Base-by-base conservation (phyloP, 1,284 basidiomycete genomes). In the Microbotryum saponariae region DNA sequence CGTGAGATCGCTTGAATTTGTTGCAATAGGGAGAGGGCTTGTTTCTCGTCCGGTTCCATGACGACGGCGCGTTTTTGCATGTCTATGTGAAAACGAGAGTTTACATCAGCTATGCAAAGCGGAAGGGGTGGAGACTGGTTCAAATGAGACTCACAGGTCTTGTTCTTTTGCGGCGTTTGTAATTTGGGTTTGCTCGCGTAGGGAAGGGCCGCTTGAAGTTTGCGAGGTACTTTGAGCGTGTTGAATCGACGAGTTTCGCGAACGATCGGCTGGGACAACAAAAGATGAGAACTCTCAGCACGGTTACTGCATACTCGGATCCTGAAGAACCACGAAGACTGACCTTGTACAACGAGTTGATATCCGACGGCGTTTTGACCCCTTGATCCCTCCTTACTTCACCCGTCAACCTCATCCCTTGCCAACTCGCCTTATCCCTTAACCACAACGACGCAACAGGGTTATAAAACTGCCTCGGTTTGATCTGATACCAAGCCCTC, bases 401-500 rank as follows among this genome's bases (percentile, higher is more conserved):
- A 42, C 96, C 94, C 0, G 93, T 97, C 45, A 97, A 81, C 44
- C 96, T 85, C 94, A 98, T 99, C 1, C 93, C 94, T 48, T 82
- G 76, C 91, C 92, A 96, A 20, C 78, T 76, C 16, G 68, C 56
- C 76, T 93, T 91, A 75, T 91, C 82, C 27, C 85, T 83, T 8
- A 91, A 79, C 0, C 98, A 80, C 10, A 97, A 80, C 1, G 90
- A 94, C 0, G 90, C 94, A 63, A 98, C 91, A 1, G 96, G 90
- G 74, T 96, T 97, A 80, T 97, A 99, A 76, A 91, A 92, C 76
- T 90, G 89, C 65, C 93, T 84, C 6, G 94, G 96, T 73, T 92
- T 85, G 60, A 98, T 86, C 23, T 91, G 87, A 76, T 94, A 96
- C 94, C 96, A 99, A 1, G 92, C 92, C 25, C 96, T 83, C 12